phyloP scores from a whole-genome alignment of 129 eudicot species.

The Artemisia annua region DNA sequence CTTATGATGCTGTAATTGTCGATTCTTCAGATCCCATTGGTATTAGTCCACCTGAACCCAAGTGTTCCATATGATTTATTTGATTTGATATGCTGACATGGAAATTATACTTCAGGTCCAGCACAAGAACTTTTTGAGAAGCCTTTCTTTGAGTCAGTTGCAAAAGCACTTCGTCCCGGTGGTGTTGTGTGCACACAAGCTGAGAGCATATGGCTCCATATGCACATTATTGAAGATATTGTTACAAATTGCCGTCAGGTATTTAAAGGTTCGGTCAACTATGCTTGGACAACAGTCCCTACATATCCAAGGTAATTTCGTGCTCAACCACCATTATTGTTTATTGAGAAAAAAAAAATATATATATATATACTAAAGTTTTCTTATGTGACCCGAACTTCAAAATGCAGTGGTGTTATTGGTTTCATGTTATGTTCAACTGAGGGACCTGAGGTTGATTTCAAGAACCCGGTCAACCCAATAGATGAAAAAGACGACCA shows the following conservation, averaged over 20 bases:
- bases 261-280: constrained; percentile 90
- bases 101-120: constrained; percentile 54
- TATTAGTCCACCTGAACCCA: constrained; percentile 11
- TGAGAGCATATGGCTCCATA: constrained; percentile 97
- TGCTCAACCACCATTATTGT: not conserved
- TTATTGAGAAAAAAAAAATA: not conserved
- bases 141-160: constrained; percentile 84
- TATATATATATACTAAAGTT: not conserved
- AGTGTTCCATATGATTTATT: not conserved
- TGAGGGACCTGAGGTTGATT: constrained; percentile 81
- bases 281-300: constrained; percentile 93
- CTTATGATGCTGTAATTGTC: constrained; percentile 90
- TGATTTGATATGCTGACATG: constrained; percentile 25
- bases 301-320: constrained; percentile 76
- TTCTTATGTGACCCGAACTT: not conserved
- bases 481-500: constrained; percentile 56
- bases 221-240: constrained; percentile 93
- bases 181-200: constrained; percentile 97
- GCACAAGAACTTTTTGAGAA: constrained; percentile 94
- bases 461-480: constrained; percentile 79
- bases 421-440: constrained; percentile 97
- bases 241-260: constrained; percentile 80
- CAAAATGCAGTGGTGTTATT: constrained; percentile 74
- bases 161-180: constrained; percentile 95
- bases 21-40: constrained; percentile 97